Percentiles rank a stretch among this genome's conserved stretches.
These are phyloP conservation scores for Gelatoporia subvermispora DNA, from an alignment of 768 basidiomycete genomes.

Conservation along the genomic window DNA sequence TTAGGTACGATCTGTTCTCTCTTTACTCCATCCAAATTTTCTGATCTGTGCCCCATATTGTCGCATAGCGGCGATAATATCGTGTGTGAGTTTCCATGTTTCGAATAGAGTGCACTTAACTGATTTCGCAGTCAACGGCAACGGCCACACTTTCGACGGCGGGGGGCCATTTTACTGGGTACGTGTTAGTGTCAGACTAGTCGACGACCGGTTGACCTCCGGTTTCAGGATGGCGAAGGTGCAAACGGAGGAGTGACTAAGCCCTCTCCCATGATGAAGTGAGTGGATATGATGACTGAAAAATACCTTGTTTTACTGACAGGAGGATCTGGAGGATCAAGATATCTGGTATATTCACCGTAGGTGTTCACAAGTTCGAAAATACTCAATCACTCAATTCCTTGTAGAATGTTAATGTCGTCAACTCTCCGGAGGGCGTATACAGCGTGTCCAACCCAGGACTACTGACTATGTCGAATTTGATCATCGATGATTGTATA, in stretches of 20 bases:
- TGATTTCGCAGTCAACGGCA: slow-evolving; percentile 31
- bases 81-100: slow-evolving; percentile 34
- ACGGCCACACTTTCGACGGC: slow-evolving; percentile 37
- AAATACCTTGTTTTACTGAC: not conserved
- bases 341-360: slow-evolving; percentile 36
- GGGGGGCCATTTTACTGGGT: slow-evolving; percentile 43
- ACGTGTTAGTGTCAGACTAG: not conserved
- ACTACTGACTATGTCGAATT: slow-evolving; percentile 34
- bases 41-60: not conserved
- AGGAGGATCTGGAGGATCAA: slow-evolving; percentile 25
- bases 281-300: not conserved
- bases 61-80: slow-evolving; percentile 39
- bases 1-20: slow-evolving; percentile 30
- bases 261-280: slow-evolving; percentile 38
- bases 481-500: slow-evolving; percentile 56
- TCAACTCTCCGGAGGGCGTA: slow-evolving; percentile 36
- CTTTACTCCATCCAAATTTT: not conserved
- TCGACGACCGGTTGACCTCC: too few relatives aligned
- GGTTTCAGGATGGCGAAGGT: slow-evolving; percentile 23
- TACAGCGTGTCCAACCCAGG: slow-evolving; percentile 26
- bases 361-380: slow-evolving; percentile 11
- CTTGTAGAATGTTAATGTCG: slow-evolving; percentile 29
- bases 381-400: not conserved
- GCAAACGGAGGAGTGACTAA: slow-evolving; percentile 27
- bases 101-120: not conserved